A percentile compares a stretch with the other conserved stretches of the same genome.
Evolutionary conservation across 1,284 basidiomycete genomes (phyloP).

Genomic region (Retiboletus fuscus): DNA sequence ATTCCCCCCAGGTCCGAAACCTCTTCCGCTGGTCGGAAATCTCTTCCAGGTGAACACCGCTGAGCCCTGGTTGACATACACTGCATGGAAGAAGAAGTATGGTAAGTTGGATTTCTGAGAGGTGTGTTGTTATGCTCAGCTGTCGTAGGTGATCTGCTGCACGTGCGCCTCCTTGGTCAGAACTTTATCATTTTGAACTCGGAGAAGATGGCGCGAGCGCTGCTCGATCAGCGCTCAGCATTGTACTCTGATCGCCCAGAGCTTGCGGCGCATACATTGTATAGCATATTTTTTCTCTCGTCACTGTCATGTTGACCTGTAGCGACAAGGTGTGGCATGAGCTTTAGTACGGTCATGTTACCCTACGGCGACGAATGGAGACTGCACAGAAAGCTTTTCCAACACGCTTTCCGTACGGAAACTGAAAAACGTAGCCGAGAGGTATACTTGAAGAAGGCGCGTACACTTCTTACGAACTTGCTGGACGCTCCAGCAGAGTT

Average conservation of each 20-base stretch:
- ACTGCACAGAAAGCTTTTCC: slow-evolving; percentile 44
- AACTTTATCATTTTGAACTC: slow-evolving; percentile 41
- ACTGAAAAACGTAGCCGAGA: slow-evolving; percentile 29
- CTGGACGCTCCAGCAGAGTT: slow-evolving; percentile 41
- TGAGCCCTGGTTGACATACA: slow-evolving; percentile 43
- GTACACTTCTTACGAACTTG: slow-evolving; percentile 36
- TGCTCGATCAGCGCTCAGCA: slow-evolving; percentile 42
- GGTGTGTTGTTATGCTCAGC: slow-evolving; percentile 8
- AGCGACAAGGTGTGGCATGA: slow-evolving; percentile 35
- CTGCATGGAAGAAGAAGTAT: slow-evolving; percentile 39
- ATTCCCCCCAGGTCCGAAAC: slow-evolving; percentile 40
- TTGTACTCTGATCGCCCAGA: slow-evolving; percentile 44
- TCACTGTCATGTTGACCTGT: background rate
- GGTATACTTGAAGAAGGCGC: slow-evolving; percentile 35
- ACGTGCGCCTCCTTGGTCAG: slow-evolving; percentile 40
- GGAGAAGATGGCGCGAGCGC: slow-evolving; percentile 39
- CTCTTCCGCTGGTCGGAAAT: slow-evolving; percentile 41
- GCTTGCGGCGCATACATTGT: slow-evolving; percentile 36
- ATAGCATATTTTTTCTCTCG: background rate
- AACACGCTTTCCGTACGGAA: slow-evolving; percentile 39
- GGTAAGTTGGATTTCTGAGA: slow-evolving; percentile 15
- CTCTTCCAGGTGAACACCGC: slow-evolving; percentile 33
- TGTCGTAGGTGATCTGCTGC: slow-evolving; percentile 37
- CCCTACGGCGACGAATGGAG: slow-evolving; percentile 42
- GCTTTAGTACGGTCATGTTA: slow-evolving; percentile 42